Base-by-base conservation (phyloP, 441 rosid genomes). In the Adansonia rubrostipa region DNA sequence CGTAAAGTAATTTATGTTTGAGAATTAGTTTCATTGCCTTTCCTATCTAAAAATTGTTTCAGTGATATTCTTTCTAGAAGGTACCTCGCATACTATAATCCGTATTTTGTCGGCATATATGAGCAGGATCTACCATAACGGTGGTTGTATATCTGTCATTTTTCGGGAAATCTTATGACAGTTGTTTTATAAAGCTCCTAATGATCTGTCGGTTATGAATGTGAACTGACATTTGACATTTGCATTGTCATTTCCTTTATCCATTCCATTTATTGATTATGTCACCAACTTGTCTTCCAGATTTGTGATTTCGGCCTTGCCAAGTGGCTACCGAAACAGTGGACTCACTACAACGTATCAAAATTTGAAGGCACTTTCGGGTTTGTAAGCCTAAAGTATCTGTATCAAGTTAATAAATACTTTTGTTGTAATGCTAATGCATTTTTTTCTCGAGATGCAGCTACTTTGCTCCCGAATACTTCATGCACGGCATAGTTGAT, bases 311-410 rank as follows among this genome's bases (percentile, higher is more conserved):
- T 95, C 11, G 99, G 99, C 60, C 86, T 95, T 67, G 97, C 99
- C 11, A 95, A 92, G 83, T 95, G 99, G 99, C 94, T 95, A 9
- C 99, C 99, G 0, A 87, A 81, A 56, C 90, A 95, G 70, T 86
- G 91, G 91, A 91, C 97, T 28, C 99, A 95, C 74, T 94, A 87
- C 78, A 90, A 91, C 71, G 97, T 93, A 40, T 86, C 96, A 47
- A 95, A 92, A 80, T 95, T 95, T 57, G 97, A 93, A 77, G 99
- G 99, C 80, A 95, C 99, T 79, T 94, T 94, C n/a, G 97, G 98
- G 98, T 93, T 62, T 33, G 92, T 85, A 22, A 50, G 54, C 81
- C 48, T 61, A 68, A 69, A 73, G 42, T 73, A 15, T 80, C 33
- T 66, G 5, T 51, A 5, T 65, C 61, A 45, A 3, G 67, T 44